Conservation (phyloP, 345 rosid genomes). For the Populus ilicifolia region DNA sequence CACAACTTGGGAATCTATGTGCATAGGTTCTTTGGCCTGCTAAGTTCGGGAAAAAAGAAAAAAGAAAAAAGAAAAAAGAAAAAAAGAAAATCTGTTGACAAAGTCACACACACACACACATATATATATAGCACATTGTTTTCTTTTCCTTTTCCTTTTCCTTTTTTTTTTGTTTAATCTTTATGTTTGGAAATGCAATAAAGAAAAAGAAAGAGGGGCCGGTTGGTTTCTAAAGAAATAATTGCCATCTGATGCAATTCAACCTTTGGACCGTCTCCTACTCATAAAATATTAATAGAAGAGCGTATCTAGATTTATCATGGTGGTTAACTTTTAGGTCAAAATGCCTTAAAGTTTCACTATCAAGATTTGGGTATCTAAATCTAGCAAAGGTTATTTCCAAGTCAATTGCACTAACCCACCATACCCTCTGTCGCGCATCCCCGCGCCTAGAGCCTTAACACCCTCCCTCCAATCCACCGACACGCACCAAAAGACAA, state of each 20-base stretch:
- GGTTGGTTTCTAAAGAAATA: background rate
- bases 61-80: constrained; percentile 22
- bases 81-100: no score
- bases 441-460: no score
- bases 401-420: background rate
- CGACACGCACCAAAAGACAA: no score
- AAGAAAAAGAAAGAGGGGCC: background rate
- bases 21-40: constrained; percentile 13
- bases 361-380: background rate
- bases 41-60: background rate
- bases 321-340: constrained; percentile 2
- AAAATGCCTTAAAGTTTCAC: background rate
- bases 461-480: no score
- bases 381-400: background rate
- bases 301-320: background rate
- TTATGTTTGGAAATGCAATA: background rate
- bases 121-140: background rate
- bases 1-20: constrained; percentile 25
- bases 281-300: background rate
- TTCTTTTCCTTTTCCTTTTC: background rate
- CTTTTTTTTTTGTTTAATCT: background rate
- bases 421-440: no score
- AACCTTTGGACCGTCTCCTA: background rate
- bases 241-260: constrained; percentile 13
- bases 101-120: background rate